phyloP scores from a whole-genome alignment of 1,284 basidiomycete species.

The Ustilago trichophora region DNA sequence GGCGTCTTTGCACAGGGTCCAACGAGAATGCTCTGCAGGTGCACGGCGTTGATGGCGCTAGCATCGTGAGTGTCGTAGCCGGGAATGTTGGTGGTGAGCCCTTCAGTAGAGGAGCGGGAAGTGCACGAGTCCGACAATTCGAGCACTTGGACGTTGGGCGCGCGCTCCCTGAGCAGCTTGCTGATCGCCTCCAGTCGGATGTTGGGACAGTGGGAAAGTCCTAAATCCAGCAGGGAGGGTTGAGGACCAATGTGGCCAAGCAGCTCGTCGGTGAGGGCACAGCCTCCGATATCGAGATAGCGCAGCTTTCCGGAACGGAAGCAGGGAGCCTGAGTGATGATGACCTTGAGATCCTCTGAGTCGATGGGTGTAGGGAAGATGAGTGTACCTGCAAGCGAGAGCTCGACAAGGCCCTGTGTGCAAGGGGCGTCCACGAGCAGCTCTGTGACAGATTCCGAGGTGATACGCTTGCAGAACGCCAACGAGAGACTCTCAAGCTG shows the following conservation, averaged over 20 bases:
- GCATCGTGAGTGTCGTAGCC: constrained; percentile 69
- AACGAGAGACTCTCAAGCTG: constrained; percentile 82
- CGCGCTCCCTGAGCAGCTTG: constrained; percentile 76
- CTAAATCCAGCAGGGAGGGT: constrained; percentile 74
- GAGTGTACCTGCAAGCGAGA: constrained; percentile 87
- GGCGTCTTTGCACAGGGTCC: constrained; percentile 58
- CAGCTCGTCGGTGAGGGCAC: constrained; percentile 73
- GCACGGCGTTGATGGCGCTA: constrained; percentile 72
- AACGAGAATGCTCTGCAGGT: constrained; percentile 70
- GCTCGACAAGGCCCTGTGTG: constrained; percentile 74
- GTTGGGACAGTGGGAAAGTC: constrained; percentile 80
- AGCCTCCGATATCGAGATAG: constrained; percentile 89
- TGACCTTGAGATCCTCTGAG: constrained; percentile 74
- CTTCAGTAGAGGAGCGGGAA: constrained; percentile 27
- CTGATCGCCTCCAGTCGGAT: constrained; percentile 77
- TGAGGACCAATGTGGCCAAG: constrained; percentile 73
- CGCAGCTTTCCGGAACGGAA: constrained; percentile 79
- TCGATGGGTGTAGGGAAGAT: constrained; percentile 84
- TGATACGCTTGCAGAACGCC: constrained; percentile 85
- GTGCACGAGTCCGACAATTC: constrained; percentile 77
- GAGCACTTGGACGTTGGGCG: constrained; percentile 83
- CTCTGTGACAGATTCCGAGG: constrained; percentile 78
- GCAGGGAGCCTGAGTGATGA: constrained; percentile 81
- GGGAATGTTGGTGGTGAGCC: constrained; percentile 35
- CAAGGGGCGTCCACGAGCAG: constrained; percentile 79